phyloP scores from a whole-genome alignment of 2,329 filamentous ascomycete genomes.

The Aspergillus quadricinctus region DNA sequence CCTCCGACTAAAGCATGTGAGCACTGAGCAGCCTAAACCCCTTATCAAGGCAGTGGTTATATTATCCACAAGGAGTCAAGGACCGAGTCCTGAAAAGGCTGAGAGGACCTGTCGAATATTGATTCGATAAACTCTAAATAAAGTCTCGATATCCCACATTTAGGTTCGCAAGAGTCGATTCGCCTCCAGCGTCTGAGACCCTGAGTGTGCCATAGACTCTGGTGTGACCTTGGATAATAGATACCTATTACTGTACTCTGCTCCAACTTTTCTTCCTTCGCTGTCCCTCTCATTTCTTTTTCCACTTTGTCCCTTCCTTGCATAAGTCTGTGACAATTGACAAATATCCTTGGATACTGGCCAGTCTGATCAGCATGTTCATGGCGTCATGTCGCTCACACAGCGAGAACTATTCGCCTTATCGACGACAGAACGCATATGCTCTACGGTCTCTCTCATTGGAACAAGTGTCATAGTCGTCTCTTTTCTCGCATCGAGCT shows the following conservation, averaged over 20 bases:
- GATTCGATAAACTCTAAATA: not conserved
- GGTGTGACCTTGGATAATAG: not conserved
- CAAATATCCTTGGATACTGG: not conserved
- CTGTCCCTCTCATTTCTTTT: not conserved
- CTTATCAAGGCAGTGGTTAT: not conserved
- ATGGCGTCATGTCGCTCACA: constrained; percentile 25
- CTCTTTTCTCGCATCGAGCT: constrained; percentile 64
- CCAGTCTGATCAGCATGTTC: constrained; percentile 1
- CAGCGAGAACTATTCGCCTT: constrained; percentile 49
- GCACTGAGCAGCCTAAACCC: not conserved
- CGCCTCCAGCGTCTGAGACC: not conserved
- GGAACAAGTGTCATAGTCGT: constrained; percentile 68
- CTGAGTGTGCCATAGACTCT: not conserved
- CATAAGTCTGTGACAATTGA: not conserved
- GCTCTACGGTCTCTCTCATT: constrained; percentile 66
- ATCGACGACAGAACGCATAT: constrained; percentile 60
- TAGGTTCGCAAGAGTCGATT: not conserved
- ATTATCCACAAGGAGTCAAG: not conserved
- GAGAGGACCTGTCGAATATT: not conserved
- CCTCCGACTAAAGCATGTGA: not conserved
- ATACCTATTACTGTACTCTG: not conserved
- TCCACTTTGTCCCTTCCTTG: not conserved
- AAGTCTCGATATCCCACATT: not conserved
- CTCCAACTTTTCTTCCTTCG: not conserved
- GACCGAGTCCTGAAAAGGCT: not conserved